Evolutionary conservation across 306 rosid species (phyloP).

Genomic region (Prunus kanzakura): DNA sequence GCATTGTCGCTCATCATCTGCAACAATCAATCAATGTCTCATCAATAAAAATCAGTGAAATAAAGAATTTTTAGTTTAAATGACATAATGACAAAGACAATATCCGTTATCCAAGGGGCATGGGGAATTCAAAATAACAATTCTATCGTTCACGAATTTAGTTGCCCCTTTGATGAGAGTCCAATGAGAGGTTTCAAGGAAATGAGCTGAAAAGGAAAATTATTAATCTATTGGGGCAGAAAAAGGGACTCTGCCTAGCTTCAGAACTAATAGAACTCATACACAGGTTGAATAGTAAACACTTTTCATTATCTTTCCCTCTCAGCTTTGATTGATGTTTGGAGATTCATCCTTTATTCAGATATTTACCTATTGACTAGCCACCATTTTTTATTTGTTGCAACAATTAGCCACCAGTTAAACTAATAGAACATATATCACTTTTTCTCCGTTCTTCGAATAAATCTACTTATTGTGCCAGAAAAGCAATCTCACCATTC

Average conservation of each 20-base stretch:
- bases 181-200: neutral
- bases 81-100: neutral
- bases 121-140: neutral
- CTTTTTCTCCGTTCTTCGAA: neutral
- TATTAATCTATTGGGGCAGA: neutral
- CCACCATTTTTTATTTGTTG: no score
- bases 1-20: slow-evolving; percentile 44
- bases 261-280: neutral
- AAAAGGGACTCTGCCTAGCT: neutral
- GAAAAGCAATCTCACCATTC: slow-evolving; percentile 43
- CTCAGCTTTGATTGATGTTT: neutral
- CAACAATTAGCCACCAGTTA: no score
- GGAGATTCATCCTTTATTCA: neutral
- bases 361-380: neutral
- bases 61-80: neutral
- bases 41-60: neutral
- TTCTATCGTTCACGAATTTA: neutral
- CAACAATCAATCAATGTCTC: slow-evolving; percentile 10
- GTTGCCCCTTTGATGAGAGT: neutral
- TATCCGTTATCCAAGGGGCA: neutral
- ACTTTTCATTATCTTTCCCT: neutral
- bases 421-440: neutral
- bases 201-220: neutral
- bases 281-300: no score
- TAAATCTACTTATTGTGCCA: neutral